phyloP scores from a whole-genome alignment of 805 yeast species.

The Crinitomyces ghanaensis region DNA sequence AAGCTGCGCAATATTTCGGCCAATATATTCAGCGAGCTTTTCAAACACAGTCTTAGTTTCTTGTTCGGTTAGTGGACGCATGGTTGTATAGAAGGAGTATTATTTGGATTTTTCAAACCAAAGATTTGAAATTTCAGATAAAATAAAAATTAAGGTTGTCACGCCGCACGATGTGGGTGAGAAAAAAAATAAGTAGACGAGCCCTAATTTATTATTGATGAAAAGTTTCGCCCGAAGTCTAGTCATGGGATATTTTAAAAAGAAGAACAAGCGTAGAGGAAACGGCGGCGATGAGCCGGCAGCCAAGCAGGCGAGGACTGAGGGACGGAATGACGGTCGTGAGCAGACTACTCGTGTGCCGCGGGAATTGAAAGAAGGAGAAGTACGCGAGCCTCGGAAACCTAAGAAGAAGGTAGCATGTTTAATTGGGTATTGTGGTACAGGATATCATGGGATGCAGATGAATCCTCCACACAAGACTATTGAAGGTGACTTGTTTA shows the following conservation, averaged over 20 bases:
- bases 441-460: slow-evolving; percentile 96
- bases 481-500: slow-evolving; percentile 79
- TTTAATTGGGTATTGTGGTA: slow-evolving; percentile 88
- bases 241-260: too few relatives aligned
- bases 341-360: slow-evolving; percentile 15
- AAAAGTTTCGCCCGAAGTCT: too few relatives aligned
- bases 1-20: slow-evolving; percentile 82
- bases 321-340: too few relatives aligned
- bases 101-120: too few relatives aligned
- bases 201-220: too few relatives aligned
- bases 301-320: too few relatives aligned
- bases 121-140: too few relatives aligned
- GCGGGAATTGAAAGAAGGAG: slow-evolving; percentile 19
- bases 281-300: too few relatives aligned
- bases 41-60: slow-evolving; percentile 95
- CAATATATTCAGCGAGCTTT: slow-evolving; percentile 90
- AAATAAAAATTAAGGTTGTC: too few relatives aligned
- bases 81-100: slow-evolving; percentile 28
- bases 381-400: slow-evolving; percentile 23
- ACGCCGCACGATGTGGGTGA: too few relatives aligned
- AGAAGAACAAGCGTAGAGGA: too few relatives aligned
- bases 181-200: too few relatives aligned
- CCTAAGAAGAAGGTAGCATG: slow-evolving; percentile 80
- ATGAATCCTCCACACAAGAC: slow-evolving; percentile 79
- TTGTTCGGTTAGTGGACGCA: slow-evolving; percentile 95